Percentiles rank a stretch among this genome's conserved stretches.
These are phyloP conservation scores for Anacardium occidentale DNA, from an alignment of 345 rosid species.

Conservation along the genomic window DNA sequence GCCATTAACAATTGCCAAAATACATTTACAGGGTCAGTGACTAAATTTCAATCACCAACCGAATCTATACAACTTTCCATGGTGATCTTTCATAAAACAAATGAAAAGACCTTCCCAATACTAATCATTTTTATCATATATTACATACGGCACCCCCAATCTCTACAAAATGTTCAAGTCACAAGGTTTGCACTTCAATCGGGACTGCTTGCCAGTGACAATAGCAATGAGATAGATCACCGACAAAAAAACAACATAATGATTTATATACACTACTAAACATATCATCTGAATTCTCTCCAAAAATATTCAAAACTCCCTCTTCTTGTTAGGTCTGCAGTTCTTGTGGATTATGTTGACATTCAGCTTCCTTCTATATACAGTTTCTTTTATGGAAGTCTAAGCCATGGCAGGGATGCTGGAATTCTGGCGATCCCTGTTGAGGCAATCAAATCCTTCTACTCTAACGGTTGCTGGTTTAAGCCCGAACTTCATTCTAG, in stretches of 20 bases:
- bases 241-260: constrained; percentile 12
- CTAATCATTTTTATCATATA: constrained; percentile 24
- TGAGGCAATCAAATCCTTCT: constrained; percentile 99
- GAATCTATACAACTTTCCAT: constrained; percentile 35
- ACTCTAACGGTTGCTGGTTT: constrained; percentile 93
- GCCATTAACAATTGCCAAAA: constrained; percentile 19
- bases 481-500: constrained; percentile 68
- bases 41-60: constrained; percentile 35
- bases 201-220: constrained; percentile 42
- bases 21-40: constrained; percentile 34
- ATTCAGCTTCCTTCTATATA: constrained; percentile 55
- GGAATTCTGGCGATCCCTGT: constrained; percentile 90
- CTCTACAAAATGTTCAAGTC: constrained; percentile 24
- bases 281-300: constrained; percentile 20
- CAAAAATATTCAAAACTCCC: constrained; percentile 40
- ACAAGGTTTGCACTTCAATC: no score
- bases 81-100: constrained; percentile 25
- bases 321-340: constrained; percentile 38
- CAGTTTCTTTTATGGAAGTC: constrained; percentile 48
- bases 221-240: constrained; percentile 31
- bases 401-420: constrained; percentile 98
- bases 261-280: constrained; percentile 34
- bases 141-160: constrained; percentile 32
- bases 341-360: constrained; percentile 29
- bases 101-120: constrained; percentile 13